Base-by-base conservation (phyloP, 345 rosid genomes). In the Populus tremula region DNA sequence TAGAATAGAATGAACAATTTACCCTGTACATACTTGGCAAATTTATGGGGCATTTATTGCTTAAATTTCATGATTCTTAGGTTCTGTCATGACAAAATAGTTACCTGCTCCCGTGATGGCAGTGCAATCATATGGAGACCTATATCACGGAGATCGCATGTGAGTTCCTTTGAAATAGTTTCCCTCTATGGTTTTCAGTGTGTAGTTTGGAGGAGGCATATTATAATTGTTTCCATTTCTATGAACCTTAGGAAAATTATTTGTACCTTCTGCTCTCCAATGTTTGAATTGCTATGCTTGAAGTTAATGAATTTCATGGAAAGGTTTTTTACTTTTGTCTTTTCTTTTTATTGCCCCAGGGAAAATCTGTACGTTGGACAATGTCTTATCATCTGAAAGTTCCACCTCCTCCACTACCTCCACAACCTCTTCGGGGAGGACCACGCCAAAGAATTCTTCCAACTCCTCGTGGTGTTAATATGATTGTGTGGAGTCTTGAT, bases 61-160 rank as follows among this genome's bases (percentile, higher is more conserved):
- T 18, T 71, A 68, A 35, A 38, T 70, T 50, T 33, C 65, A 74
- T 59, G 75, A 27, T 65, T 70, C 43, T 80, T 86, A 96, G 99
- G 97, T 94, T 92, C 77, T 90, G 90, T 74, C 97, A 92, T 69
- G 98, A 96, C 84, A 92, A 90, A 86, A 90, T 96, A 73, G 98
- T 96, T 67, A 96, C 99, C 33, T 96, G 98, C 84, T 96, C 99
- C 78, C 98, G 93, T 27, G 99, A 96, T 85, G 99, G 99, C 75
- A 96, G 99, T 87, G 99, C 99, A 87, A 96, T 94, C 77, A 94
- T 96, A 79, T 96, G 98, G 98, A 87, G 86, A 84, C 98, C 97
- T 31, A 94, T 84, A 88, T 92, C 97, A 70, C 92, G 99, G 69
- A 91, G 93, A 88, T 90, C 92, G 39, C 97, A 92, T 86, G 99